These are phyloP conservation scores for Teunomyces tritomae DNA, from an alignment of 805 yeast species.

Conservation along the genomic window DNA sequence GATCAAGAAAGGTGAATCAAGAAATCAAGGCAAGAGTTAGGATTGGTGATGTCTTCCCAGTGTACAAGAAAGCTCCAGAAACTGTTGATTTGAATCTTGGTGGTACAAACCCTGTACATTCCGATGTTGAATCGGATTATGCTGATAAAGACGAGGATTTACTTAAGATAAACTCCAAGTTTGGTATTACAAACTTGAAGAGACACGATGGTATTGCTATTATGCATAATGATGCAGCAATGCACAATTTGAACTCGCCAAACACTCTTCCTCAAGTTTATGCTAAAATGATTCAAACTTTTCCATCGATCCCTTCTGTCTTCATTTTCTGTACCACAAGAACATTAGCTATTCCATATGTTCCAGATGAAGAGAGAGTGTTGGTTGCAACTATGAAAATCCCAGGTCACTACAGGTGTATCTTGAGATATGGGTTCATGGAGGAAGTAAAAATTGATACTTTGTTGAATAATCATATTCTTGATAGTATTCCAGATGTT, in stretches of 20 bases:
- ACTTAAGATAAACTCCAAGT: conserved; percentile 16
- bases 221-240: conserved; percentile 38
- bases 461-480: conserved; percentile 17
- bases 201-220: conserved; percentile 39
- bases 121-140: not conserved
- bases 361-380: conserved; percentile 38
- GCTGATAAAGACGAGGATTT: conserved; percentile 2
- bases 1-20: conserved; percentile 37
- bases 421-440: conserved; percentile 51
- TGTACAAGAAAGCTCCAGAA: conserved; percentile 14
- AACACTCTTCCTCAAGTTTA: conserved; percentile 47
- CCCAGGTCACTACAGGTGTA: conserved; percentile 48
- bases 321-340: conserved; percentile 45
- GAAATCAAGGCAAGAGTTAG: conserved; percentile 34
- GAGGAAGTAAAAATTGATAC: conserved; percentile 28
- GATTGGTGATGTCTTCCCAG: conserved; percentile 35
- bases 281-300: conserved; percentile 34
- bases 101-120: not conserved
- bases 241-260: conserved; percentile 38
- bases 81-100: conserved; percentile 18
- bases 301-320: conserved; percentile 42
- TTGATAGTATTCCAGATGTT: conserved; percentile 19
- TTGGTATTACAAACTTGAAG: conserved; percentile 16
- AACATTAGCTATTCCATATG: conserved; percentile 42
- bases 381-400: conserved; percentile 38